Base-by-base conservation (phyloP, 768 basidiomycete genomes). In the Fomitopsis serialis region DNA sequence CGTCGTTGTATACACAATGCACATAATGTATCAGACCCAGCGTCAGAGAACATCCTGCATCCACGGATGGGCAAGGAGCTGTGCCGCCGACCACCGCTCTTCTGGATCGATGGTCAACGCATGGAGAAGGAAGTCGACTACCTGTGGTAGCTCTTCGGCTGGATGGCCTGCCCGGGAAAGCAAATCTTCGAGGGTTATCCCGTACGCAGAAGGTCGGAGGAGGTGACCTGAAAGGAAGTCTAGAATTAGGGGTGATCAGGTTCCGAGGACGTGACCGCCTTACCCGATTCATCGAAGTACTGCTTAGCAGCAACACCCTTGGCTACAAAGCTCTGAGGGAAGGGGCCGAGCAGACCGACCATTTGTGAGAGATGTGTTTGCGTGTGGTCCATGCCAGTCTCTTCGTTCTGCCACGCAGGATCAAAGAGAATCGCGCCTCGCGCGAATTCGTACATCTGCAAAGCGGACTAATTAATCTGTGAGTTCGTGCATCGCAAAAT, bases 371-470 rank as follows among this genome's bases (percentile, higher is more conserved):
- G 35, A 42, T 50, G 49, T 17, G 36, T 42, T n/a, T 37, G 34
- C n/a, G 25, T 12, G n/a, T 8, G 17, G 27, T 29, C 27, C 47
- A 48, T 48, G 17, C 47, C 47, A n/a, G 47, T 27, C 29, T 48
- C 22, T 22, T 50, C 35, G 36, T 21, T 25, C 4, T 50, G 10
- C 34, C 34, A 36, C 9, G 29, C 24, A 22, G 49, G 49, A 19
- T 50, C 49, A 34, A 50, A 50, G 13, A 50, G 49, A 10, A 15
- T 25, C 3, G 32, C 49, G 15, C 49, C 49, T 11, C 34, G 27
- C 4, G 49, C 49, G 35, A 50, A 50, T 24, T 50, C 49, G 35
- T 50, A 50, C 34, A 50, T 42, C 49, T 50, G 35, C 11, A 11
- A n/a, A n/a, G n/a, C n/a, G n/a, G n/a, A n/a, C n/a, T n/a, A n/a